Evolutionary conservation across 1,139 yeast genomes (phyloP).

Genomic region (Magnusiomyces clavatus): DNA sequence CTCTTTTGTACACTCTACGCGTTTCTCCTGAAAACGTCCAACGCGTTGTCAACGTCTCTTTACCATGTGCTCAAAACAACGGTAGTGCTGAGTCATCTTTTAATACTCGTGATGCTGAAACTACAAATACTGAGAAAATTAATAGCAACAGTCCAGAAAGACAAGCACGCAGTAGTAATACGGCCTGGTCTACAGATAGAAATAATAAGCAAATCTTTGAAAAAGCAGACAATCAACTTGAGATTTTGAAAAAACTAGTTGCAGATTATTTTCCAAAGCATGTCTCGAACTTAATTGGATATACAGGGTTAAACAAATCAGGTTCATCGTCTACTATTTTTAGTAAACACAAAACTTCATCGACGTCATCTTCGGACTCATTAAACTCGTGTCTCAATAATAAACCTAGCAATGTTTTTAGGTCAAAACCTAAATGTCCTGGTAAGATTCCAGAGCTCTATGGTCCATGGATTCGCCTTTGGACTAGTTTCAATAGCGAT

Average conservation of each 20-base stretch:
- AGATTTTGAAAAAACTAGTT: no score
- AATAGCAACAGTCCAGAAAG: no score
- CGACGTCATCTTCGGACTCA: neutral
- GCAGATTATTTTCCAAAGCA: conserved; percentile 6
- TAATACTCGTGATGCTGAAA: no score
- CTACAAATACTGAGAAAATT: no score
- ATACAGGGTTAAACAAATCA: neutral
- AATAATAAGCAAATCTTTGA: no score
- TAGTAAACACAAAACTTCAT: neutral
- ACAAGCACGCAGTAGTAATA: no score
- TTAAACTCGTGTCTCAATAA: neutral
- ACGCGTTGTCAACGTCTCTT: conserved; percentile 26
- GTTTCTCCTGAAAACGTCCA: conserved; percentile 37
- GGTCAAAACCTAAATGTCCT: conserved; percentile 45
- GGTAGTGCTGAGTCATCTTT: neutral
- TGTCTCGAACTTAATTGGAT: conserved; percentile 8
- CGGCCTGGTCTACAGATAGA: no score
- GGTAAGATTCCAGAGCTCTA: conserved; percentile 47
- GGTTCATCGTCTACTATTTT: neutral
- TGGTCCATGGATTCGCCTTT: conserved; percentile 62
- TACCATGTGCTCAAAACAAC: conserved; percentile 16
- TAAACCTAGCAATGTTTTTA: conserved; percentile 22
- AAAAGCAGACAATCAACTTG: no score
- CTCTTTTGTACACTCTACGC: conserved; percentile 53
- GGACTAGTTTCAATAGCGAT: conserved; percentile 47